A percentile compares a stretch with the other conserved stretches of the same genome.
Conservation (phyloP, 108 stramenopile genomes). For the Mediolabrus comicus region DNA sequence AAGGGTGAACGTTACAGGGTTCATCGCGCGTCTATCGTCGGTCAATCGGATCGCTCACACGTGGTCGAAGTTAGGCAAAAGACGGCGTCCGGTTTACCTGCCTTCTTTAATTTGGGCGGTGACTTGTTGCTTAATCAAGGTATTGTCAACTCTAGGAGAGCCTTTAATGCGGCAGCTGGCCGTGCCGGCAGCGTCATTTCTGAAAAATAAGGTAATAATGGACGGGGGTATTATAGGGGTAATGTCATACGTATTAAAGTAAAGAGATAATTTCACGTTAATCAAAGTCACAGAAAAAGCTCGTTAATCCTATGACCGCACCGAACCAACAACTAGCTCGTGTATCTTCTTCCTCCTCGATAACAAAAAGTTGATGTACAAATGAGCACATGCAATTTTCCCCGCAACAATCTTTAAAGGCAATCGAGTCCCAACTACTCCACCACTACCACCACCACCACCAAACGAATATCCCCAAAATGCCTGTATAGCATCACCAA, state of each 20-base stretch:
- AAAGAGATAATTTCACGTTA: no score
- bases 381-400: constrained; percentile 53
- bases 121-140: not conserved
- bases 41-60: not conserved
- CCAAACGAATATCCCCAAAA: constrained; percentile 35
- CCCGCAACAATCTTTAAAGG: constrained; percentile 37
- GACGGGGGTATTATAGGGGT: no score
- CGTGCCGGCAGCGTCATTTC: no score
- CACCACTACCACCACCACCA: not conserved
- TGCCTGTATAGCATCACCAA: constrained; percentile 51
- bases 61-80: not conserved
- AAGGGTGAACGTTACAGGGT: constrained; percentile 49
- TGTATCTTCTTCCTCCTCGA: constrained; percentile 56
- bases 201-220: no score
- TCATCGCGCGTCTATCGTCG: constrained; percentile 29
- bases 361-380: constrained; percentile 76
- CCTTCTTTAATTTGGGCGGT: not conserved
- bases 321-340: constrained; percentile 34
- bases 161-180: no score
- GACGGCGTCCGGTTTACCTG: not conserved
- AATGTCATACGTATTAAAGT: no score
- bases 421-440: constrained; percentile 13
- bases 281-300: no score
- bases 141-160: not conserved
- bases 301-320: constrained; percentile 29